Conservation (phyloP, 768 basidiomycete species). For the Amanita phalloides region DNA sequence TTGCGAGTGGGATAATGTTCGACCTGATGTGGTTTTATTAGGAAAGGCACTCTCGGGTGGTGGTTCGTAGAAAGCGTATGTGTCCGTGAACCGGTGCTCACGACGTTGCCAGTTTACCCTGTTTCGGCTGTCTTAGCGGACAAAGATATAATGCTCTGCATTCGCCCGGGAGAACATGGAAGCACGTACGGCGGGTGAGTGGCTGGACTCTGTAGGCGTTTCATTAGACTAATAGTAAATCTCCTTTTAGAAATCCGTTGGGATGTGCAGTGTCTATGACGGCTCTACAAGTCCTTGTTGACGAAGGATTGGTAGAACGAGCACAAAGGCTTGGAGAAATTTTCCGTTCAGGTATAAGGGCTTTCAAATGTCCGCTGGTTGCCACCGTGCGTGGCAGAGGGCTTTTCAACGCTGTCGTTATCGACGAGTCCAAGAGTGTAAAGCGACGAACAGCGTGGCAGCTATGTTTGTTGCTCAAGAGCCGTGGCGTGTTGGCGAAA, state of each 20-base stretch:
- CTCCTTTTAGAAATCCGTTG: conserved; percentile 67
- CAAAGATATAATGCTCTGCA: conserved; percentile 88
- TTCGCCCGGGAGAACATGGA: conserved; percentile 92
- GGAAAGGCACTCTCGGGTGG: conserved; percentile 98
- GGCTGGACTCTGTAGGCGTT: conserved; percentile 2
- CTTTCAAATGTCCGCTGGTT: conserved; percentile 60
- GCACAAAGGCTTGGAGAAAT: conserved; percentile 69
- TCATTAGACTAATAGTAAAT: neutral
- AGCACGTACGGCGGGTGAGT: conserved; percentile 90
- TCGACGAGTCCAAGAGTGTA: conserved; percentile 70
- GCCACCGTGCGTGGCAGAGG: conserved; percentile 78
- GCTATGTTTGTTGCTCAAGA: conserved; percentile 86
- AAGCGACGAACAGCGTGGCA: conserved; percentile 92
- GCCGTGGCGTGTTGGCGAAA: conserved; percentile 86
- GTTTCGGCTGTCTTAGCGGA: conserved; percentile 92
- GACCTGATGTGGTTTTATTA: conserved; percentile 86
- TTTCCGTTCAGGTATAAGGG: conserved; percentile 60
- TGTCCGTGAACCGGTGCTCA: neutral
- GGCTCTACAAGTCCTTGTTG: conserved; percentile 81
- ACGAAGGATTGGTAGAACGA: conserved; percentile 77
- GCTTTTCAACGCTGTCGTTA: conserved; percentile 87
- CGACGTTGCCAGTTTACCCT: conserved; percentile 61
- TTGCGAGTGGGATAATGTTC: conserved; percentile 76
- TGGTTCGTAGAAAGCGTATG: conserved; percentile 33
- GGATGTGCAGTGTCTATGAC: conserved; percentile 95